Conservation (phyloP, 148 eudicot genomes). For the Dysphania ambrosioides region DNA sequence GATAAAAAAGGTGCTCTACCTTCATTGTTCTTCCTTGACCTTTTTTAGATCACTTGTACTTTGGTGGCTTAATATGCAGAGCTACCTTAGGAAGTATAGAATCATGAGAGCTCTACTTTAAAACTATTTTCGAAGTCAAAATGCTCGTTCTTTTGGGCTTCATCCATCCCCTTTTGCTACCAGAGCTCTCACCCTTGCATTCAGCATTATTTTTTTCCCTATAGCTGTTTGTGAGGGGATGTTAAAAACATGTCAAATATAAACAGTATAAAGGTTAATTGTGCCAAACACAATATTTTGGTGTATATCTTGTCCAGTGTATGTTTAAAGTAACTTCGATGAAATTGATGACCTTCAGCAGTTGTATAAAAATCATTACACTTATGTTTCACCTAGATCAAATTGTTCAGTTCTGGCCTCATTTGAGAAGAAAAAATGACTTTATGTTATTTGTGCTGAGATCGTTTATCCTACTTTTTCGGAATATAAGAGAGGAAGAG, state of each 20-base stretch:
- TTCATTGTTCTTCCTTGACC: neutral
- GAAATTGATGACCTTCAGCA: conserved; percentile 1
- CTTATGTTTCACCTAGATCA: neutral
- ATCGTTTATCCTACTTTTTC: too few relatives aligned
- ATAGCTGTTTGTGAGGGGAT: neutral
- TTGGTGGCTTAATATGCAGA: neutral
- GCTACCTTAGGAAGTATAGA: neutral
- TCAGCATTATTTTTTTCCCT: neutral
- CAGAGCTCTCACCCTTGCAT: neutral
- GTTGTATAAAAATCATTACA: neutral
- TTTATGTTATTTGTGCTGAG: too few relatives aligned
- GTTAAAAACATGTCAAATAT: neutral
- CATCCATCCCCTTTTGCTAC: neutral
- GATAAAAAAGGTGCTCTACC: neutral
- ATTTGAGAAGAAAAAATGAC: too few relatives aligned
- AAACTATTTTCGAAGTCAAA: neutral
- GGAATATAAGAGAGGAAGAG: too few relatives aligned
- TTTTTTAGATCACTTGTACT: neutral
- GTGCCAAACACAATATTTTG: neutral
- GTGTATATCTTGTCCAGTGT: neutral
- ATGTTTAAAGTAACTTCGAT: neutral
- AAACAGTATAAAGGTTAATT: neutral
- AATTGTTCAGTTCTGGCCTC: neutral
- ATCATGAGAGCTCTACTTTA: neutral
- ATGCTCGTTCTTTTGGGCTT: neutral